Conservation (phyloP, 305 asterid genomes). For the Nicotiana rustica region DNA sequence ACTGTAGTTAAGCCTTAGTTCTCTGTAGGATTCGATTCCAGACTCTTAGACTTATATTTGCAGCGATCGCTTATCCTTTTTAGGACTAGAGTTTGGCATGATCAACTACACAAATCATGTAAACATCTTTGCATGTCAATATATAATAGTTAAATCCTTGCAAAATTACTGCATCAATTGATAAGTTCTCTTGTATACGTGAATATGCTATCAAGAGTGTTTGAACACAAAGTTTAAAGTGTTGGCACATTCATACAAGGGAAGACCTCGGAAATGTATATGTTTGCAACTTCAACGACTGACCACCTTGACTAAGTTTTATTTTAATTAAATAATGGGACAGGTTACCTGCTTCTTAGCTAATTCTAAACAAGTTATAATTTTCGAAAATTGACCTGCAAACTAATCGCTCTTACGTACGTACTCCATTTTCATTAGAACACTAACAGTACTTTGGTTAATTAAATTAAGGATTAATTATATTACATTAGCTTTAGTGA, state of each 20-base stretch:
- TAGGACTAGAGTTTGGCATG: no score
- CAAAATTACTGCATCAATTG: no score
- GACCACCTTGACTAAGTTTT: not conserved
- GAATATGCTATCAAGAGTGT: no score
- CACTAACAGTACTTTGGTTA: not conserved
- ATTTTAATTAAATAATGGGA: not conserved
- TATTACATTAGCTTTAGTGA: not conserved
- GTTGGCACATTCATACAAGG: not conserved
- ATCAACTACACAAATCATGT: no score
- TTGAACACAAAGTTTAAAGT: no score
- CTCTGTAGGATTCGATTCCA: no score
- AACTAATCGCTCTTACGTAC: not conserved
- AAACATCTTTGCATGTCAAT: no score
- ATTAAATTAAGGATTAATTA: not conserved
- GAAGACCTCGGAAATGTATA: not conserved
- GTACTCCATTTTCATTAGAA: not conserved
- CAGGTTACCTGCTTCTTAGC: not conserved
- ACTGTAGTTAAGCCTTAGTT: no score
- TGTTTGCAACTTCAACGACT: not conserved
- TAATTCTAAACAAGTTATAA: not conserved
- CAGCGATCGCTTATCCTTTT: no score
- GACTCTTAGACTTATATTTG: no score
- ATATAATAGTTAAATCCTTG: no score
- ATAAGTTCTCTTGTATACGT: no score
- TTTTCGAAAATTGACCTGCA: conserved; percentile 4